phyloP scores from a whole-genome alignment of 2,329 filamentous ascomycete genomes.

The Ophiosphaerella herpotricha region DNA sequence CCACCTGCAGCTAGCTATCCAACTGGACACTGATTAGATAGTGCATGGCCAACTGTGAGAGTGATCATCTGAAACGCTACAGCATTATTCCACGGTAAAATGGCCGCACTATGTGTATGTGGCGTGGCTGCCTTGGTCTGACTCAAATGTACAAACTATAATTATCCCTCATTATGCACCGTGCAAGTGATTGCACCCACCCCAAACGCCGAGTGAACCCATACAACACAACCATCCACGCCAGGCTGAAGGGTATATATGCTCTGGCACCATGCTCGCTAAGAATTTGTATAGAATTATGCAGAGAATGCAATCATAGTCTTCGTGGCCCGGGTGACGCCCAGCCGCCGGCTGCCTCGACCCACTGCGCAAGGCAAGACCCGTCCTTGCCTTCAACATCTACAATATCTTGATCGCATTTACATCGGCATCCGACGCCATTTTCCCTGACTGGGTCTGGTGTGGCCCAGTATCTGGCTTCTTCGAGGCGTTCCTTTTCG shows the following conservation, averaged over 20 bases:
- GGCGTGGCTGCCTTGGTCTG: no score
- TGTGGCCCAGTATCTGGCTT: slow-evolving; percentile 94
- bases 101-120: no score
- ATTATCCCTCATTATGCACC: not conserved
- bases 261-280: slow-evolving; percentile 27
- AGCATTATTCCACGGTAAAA: no score
- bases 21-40: no score
- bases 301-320: slow-evolving; percentile 7
- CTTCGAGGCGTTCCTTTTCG: slow-evolving; percentile 82
- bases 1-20: no score
- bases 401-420: slow-evolving; percentile 95
- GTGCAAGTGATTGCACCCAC: not conserved
- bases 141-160: no score
- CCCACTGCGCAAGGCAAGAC: slow-evolving; percentile 94
- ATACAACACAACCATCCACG: slow-evolving; percentile 29
- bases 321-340: slow-evolving; percentile 56
- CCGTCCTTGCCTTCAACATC: slow-evolving; percentile 98
- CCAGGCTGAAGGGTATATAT: slow-evolving; percentile 20
- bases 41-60: no score
- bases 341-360: slow-evolving; percentile 95
- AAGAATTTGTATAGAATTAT: slow-evolving; percentile 17
- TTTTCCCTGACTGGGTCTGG: slow-evolving; percentile 91
- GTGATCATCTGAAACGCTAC: no score
- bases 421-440: slow-evolving; percentile 93
- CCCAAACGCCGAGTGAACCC: slow-evolving; percentile 7